Evolutionary conservation across 768 basidiomycete genomes (phyloP).

Genomic region (Serendipita sp.): DNA sequence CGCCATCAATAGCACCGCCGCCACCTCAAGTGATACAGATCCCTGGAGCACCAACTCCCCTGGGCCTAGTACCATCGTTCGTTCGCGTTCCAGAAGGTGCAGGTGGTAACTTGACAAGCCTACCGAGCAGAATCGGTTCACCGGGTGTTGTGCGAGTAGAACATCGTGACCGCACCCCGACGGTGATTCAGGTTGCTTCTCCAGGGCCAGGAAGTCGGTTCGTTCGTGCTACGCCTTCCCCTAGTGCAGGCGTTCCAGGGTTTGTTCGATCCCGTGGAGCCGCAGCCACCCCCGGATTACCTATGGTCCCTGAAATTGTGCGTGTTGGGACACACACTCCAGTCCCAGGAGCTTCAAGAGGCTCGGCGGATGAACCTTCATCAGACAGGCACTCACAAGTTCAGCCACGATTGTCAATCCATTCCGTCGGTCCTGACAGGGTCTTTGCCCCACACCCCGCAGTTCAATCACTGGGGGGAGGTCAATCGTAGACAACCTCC

Average conservation of each 20-base stretch:
- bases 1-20: not conserved
- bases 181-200: slow-evolving; percentile 4
- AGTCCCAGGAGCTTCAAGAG: not conserved
- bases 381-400: not conserved
- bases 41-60: not conserved
- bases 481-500: slow-evolving; percentile 6
- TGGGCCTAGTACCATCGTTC: not conserved
- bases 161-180: not conserved
- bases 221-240: not conserved
- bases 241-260: not conserved
- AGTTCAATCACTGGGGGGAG: not conserved
- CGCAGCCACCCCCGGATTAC: slow-evolving; percentile 4
- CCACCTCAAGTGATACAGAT: not conserved
- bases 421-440: not conserved
- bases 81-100: not conserved
- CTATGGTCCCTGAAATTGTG: not conserved
- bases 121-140: not conserved
- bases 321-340: slow-evolving; percentile 5
- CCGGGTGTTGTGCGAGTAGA: not conserved
- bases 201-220: slow-evolving; percentile 1
- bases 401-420: not conserved
- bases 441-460: not conserved
- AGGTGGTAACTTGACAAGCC: not conserved
- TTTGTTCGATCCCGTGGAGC: slow-evolving; percentile 2
- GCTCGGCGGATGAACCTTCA: not conserved